Percentiles rank a stretch among this genome's conserved stretches.
These are phyloP conservation scores for Phytophthora agathidicida DNA, from an alignment of 352 stramenopile species.

Conservation along the genomic window DNA sequence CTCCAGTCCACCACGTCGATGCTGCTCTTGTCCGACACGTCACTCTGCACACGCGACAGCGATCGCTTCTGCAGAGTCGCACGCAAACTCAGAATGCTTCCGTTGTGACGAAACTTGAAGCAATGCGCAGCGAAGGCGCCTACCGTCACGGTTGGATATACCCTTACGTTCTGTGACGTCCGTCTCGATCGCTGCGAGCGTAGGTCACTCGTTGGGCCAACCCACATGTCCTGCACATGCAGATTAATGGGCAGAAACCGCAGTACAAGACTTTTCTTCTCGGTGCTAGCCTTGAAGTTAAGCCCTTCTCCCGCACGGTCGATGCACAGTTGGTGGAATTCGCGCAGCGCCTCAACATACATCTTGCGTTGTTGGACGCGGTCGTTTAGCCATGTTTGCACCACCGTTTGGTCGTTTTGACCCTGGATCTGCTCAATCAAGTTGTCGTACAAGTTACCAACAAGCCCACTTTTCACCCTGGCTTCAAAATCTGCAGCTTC, in stretches of 20 bases:
- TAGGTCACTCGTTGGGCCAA: constrained; percentile 68
- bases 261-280: constrained; percentile 80
- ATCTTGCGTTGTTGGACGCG: constrained; percentile 65
- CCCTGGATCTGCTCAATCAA: constrained; percentile 88
- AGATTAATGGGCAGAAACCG: constrained; percentile 85
- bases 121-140: constrained; percentile 83
- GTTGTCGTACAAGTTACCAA: constrained; percentile 76
- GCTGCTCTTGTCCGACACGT: constrained; percentile 40
- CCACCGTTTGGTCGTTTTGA: constrained; percentile 76
- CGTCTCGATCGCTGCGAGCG: constrained; percentile 68
- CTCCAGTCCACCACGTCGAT: constrained; percentile 58
- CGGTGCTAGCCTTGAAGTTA: constrained; percentile 84
- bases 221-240: constrained; percentile 88
- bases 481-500: constrained; percentile 67
- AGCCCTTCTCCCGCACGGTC: constrained; percentile 68
- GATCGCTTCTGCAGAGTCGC: constrained; percentile 61
- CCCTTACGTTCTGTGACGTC: constrained; percentile 62
- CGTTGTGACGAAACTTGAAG: constrained; percentile 82
- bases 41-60: constrained; percentile 55
- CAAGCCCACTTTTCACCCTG: constrained; percentile 66
- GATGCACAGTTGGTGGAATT: constrained; percentile 76
- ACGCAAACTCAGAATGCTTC: constrained; percentile 74
- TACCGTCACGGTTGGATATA: constrained; percentile 77
- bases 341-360: constrained; percentile 71
- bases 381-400: constrained; percentile 77